Percentiles rank a stretch among this genome's conserved stretches.
phyloP scores from a whole-genome alignment of 2,329 filamentous ascomycete genomes.

The Exophiala spinifera region DNA sequence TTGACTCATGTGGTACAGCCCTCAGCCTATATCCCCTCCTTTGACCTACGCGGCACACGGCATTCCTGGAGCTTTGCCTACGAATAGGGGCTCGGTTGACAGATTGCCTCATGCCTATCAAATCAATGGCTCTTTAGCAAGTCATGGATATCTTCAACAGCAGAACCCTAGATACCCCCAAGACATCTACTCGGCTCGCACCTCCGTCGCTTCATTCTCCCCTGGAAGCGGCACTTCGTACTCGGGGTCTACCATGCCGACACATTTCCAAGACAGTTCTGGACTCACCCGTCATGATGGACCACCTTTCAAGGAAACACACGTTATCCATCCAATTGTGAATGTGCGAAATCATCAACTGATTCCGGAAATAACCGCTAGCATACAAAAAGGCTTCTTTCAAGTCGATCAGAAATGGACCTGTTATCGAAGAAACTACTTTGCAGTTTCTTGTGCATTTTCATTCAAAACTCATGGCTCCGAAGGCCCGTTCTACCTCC shows the following conservation, averaged over 20 bases:
- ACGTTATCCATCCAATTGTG: slow-evolving; percentile 36
- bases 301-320: slow-evolving; percentile 44
- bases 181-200: slow-evolving; percentile 15
- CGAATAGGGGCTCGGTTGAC: slow-evolving; percentile 42
- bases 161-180: slow-evolving; percentile 10
- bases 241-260: slow-evolving; percentile 17
- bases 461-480: slow-evolving; percentile 61
- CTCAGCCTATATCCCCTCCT: slow-evolving; percentile 25
- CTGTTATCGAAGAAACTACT: slow-evolving; percentile 89
- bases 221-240: slow-evolving; percentile 29
- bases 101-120: slow-evolving; percentile 25
- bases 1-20: slow-evolving; percentile 18
- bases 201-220: slow-evolving; percentile 22
- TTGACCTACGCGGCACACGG: slow-evolving; percentile 20
- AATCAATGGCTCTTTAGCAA: slow-evolving; percentile 12
- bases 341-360: slow-evolving; percentile 46
- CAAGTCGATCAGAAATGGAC: slow-evolving; percentile 79
- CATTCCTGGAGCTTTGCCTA: slow-evolving; percentile 26
- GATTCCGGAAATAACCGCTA: slow-evolving; percentile 70
- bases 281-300: slow-evolving; percentile 36
- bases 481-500: slow-evolving; percentile 57
- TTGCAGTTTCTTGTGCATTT: slow-evolving; percentile 79
- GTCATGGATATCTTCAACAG: slow-evolving; percentile 15
- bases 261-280: slow-evolving; percentile 14
- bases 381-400: slow-evolving; percentile 89